These are phyloP conservation scores for Grifola frondosa DNA, from an alignment of 1,284 basidiomycete genomes.

Conservation along the genomic window DNA sequence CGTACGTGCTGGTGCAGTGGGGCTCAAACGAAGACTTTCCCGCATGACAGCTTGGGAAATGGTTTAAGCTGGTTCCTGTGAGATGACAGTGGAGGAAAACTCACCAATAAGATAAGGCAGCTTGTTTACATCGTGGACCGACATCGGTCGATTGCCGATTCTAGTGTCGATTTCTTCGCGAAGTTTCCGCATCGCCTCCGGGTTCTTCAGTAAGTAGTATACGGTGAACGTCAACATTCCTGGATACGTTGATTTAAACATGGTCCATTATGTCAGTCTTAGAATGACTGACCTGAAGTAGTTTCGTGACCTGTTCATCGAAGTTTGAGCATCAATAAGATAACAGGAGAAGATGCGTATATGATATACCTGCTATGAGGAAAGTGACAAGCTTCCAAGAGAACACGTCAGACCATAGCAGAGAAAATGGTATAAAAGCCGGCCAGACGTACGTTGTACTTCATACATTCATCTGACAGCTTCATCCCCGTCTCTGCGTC, in stretches of 20 bases:
- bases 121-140: conserved; percentile 38
- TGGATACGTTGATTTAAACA: conserved; percentile 4
- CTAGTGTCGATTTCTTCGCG: conserved; percentile 44
- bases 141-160: conserved; percentile 37
- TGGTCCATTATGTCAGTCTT: too few relatives aligned
- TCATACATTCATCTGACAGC: conserved; percentile 41
- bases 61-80: background rate
- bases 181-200: conserved; percentile 40
- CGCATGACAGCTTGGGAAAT: conserved; percentile 38
- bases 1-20: conserved; percentile 38
- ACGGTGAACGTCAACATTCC: conserved; percentile 39
- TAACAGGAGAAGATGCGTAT: too few relatives aligned
- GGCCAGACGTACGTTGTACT: conserved; percentile 40
- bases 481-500: conserved; percentile 45
- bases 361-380: conserved; percentile 42
- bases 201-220: conserved; percentile 45
- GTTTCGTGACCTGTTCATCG: conserved; percentile 42
- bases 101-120: conserved; percentile 42
- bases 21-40: conserved; percentile 43
- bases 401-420: background rate
- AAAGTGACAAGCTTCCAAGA: conserved; percentile 42
- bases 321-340: background rate
- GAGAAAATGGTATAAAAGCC: background rate
- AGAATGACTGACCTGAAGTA: conserved; percentile 37
- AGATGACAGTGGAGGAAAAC: conserved; percentile 1